phyloP scores from a whole-genome alignment of 257 asterid genomes.

The Solanum chmielewskii region DNA sequence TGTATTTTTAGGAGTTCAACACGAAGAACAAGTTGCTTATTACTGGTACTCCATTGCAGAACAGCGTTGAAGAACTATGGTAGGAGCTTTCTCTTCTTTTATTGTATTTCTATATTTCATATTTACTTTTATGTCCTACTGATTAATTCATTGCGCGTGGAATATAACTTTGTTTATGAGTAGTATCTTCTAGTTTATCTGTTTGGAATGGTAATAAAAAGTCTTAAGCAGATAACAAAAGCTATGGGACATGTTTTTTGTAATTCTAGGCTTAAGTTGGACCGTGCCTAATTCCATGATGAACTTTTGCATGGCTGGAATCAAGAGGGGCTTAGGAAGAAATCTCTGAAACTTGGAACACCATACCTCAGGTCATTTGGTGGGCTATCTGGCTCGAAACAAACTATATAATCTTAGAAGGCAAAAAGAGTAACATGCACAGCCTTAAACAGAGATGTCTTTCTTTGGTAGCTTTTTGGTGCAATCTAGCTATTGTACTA shows the following conservation, averaged over 20 bases:
- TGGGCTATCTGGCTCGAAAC: background rate
- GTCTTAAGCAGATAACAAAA: background rate
- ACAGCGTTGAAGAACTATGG: constrained; percentile 99
- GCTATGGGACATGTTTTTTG: background rate
- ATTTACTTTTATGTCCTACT: background rate
- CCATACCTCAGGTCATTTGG: background rate
- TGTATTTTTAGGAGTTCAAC: constrained; percentile 68
- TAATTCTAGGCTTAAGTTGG: background rate
- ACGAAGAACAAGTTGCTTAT: constrained; percentile 95
- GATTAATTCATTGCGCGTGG: background rate
- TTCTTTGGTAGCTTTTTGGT: background rate
- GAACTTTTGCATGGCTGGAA: background rate
- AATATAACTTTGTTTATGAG: background rate
- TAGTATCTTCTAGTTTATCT: background rate
- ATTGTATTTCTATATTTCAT: background rate
- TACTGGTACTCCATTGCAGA: constrained; percentile 97
- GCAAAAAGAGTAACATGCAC: background rate
- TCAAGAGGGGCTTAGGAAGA: background rate
- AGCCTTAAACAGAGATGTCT: background rate
- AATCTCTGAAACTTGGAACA: background rate
- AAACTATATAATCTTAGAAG: background rate
- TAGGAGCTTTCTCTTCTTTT: constrained; percentile 20
- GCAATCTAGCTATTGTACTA: background rate
- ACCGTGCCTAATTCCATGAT: background rate
- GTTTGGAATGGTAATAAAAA: background rate